These are phyloP conservation scores for Podaxis sp. DNA, from an alignment of 768 basidiomycete genomes.

Conservation along the genomic window DNA sequence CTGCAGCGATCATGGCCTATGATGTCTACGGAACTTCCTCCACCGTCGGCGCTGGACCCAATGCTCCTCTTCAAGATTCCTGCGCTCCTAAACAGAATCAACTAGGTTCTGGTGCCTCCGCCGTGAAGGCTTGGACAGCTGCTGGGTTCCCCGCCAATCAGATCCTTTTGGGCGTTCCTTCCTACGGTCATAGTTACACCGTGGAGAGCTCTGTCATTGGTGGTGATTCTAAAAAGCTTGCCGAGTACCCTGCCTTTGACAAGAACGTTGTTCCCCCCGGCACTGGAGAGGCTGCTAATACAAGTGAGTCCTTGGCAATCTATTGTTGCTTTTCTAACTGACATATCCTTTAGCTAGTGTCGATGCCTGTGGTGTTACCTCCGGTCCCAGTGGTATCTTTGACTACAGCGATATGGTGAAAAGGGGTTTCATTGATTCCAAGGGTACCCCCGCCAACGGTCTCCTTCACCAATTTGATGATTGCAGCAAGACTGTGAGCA, in stretches of 20 bases:
- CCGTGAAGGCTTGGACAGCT: constrained; percentile 63
- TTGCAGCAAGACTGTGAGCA: constrained; percentile 66
- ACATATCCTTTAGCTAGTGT: constrained; percentile 12
- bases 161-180: constrained; percentile 75
- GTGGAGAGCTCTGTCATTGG: constrained; percentile 37
- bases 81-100: constrained; percentile 55
- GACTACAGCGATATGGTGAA: constrained; percentile 53
- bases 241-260: constrained; percentile 33
- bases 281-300: constrained; percentile 38
- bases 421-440: constrained; percentile 40
- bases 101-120: constrained; percentile 66
- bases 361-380: constrained; percentile 40
- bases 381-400: constrained; percentile 39
- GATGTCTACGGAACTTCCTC: constrained; percentile 50
- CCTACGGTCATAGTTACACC: constrained; percentile 72
- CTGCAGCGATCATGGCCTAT: constrained; percentile 57
- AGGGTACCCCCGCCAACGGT: constrained; percentile 37
- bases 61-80: constrained; percentile 74
- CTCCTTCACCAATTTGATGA: constrained; percentile 48
- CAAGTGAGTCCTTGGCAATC: constrained; percentile 15
- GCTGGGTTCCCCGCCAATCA: constrained; percentile 67
- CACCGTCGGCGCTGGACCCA: constrained; percentile 58
- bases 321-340: not conserved
- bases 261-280: constrained; percentile 39
- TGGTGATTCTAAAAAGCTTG: constrained; percentile 18